Base-by-base conservation (phyloP, 768 basidiomycete species). In the Pleurotus giganteus region DNA sequence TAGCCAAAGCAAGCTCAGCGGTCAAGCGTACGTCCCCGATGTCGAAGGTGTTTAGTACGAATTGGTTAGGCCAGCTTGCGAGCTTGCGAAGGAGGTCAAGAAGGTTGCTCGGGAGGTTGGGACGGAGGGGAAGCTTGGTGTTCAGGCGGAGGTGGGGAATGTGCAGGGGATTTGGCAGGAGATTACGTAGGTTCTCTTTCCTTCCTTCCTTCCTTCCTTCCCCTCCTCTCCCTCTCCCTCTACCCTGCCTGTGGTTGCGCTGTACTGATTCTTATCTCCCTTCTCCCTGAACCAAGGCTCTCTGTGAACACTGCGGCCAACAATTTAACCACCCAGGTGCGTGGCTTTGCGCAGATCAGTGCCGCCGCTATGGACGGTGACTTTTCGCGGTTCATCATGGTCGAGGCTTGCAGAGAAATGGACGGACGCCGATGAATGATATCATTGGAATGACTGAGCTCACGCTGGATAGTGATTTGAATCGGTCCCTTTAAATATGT, bases 361-460 rank as follows among this genome's bases (percentile, higher is more conserved):
- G 95, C 95, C 0, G 95, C 96, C 0, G 96, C 96, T 15, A 98
- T 95, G 78, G 96, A 98, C 63, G 95, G 96, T 57, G 96, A 98
- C 72, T 98, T 98, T 71, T 95, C 93, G 21, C 84, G 94, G 12
- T 99, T 98, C 79, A 98, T 99, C 76, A 98, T 96, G 24, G 96
- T 99, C 65, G 96, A 98, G 64, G 96, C 96, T 1, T 88, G 84
- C 58, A 96, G 96, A 47, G 96, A 99, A 71, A 98, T 98, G 96
- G 95, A 98, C 71, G 96, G 67, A 98, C 96, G 17, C 96, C 96
- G 0, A 98, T 98, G 96, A 99, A 98, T 66, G 96, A 96, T 66
- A 98, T 98, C 68, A 98, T 98, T 61, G 96, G 95, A 13, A 94
- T 98, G 94, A 98, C 96, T 17, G 94, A 96, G 69, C 73, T 99